A percentile compares a stretch with the other conserved stretches of the same genome.
Conservation (phyloP, 345 rosid species). For the Pistacia atlantica region DNA sequence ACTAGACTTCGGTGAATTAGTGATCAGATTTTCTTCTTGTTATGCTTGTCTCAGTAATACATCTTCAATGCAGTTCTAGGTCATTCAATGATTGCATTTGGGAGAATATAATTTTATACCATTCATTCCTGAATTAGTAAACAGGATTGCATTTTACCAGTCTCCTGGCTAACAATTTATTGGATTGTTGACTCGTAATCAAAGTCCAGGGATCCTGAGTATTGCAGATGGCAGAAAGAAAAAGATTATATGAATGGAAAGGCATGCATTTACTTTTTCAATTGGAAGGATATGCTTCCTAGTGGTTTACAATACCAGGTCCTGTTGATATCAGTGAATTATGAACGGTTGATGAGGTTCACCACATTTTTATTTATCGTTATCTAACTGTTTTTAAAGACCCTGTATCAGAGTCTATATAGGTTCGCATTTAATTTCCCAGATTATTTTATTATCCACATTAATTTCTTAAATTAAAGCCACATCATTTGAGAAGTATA, state of each 20-base stretch:
- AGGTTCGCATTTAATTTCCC: no score
- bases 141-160: no score
- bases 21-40: neutral
- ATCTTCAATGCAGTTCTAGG: neutral
- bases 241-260: neutral
- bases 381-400: neutral
- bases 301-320: neutral
- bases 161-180: no score
- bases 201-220: neutral
- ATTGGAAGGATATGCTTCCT: neutral
- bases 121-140: neutral
- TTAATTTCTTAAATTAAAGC: no score
- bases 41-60: neutral
- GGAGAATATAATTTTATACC: neutral
- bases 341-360: no score
- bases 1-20: neutral
- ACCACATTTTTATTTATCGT: no score
- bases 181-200: no score
- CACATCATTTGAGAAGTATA: no score
- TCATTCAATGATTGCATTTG: neutral
- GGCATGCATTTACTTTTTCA: neutral
- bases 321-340: no score
- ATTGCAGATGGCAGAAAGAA: neutral
- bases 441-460: no score
- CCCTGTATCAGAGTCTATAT: neutral